phyloP scores from a whole-genome alignment of 495 filamentous ascomycete genomes.

The Cercophora newfieldiana region DNA sequence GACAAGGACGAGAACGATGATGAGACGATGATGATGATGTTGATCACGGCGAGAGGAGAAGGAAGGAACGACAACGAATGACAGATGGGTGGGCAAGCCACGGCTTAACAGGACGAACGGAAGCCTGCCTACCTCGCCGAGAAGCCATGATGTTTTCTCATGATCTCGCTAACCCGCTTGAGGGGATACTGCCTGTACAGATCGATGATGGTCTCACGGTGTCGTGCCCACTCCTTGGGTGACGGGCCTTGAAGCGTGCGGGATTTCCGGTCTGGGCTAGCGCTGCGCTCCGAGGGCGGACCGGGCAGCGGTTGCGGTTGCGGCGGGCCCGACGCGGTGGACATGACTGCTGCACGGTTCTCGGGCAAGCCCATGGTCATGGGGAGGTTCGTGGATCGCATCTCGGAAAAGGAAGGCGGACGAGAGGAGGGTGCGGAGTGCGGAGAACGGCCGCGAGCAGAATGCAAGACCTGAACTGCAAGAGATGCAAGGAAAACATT shows the following conservation, averaged over 20 bases:
- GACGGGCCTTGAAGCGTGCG: constrained; percentile 37
- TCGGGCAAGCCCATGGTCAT: constrained; percentile 29
- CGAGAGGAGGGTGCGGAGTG: constrained; percentile 2
- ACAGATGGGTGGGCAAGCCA: neutral
- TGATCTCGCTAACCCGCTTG: constrained; percentile 36
- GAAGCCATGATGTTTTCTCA: constrained; percentile 36
- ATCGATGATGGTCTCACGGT: constrained; percentile 35
- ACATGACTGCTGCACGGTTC: constrained; percentile 38
- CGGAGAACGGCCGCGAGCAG: neutral
- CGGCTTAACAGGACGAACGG: neutral
- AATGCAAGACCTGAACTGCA: constrained; percentile 9
- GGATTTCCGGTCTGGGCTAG: constrained; percentile 27
- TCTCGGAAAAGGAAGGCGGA: neutral
- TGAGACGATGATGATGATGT: no score
- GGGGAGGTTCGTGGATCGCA: constrained; percentile 11
- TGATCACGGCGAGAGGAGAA: neutral
- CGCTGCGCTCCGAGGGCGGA: constrained; percentile 14
- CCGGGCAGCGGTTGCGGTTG: constrained; percentile 2
- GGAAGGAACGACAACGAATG: neutral
- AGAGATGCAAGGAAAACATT: constrained; percentile 16
- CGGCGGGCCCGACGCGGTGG: constrained; percentile 21
- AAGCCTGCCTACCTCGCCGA: constrained; percentile 32
- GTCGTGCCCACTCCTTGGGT: constrained; percentile 31
- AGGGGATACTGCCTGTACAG: constrained; percentile 35
- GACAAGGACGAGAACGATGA: no score